Evolutionary conservation across 371 early-diverging fungal genomes (phyloP), one percentile per base, ranked within the genome.

Genomic region (Mucor saturninus): DNA sequence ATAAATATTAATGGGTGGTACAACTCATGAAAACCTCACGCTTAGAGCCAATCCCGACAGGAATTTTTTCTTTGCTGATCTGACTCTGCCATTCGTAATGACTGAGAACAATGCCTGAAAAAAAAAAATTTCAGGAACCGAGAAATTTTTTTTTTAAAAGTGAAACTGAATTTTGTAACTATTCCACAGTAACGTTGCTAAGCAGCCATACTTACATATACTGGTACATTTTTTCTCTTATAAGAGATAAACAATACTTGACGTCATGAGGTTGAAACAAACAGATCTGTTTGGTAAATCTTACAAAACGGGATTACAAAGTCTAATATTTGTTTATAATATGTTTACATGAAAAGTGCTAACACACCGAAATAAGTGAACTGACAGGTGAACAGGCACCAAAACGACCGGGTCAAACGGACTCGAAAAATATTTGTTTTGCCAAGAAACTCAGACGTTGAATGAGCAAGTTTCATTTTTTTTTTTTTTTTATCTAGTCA

Each of bases 11-110:
- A 61, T 57, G 60, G 51, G 56, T 56, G 42, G 46, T 49, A 29
- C 42, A 51, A 46, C 65, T 66, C 63, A 59, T 70, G 67, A 70
- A 70, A 50, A 53, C 54, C 67, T 70, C 67, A 70, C 67, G 67
- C 54, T 61, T 55, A 10, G 38, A 50, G 48, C 46, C 21, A 46
- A 46, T n/a, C 46, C 46, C 46, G 46, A 46, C 26, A 1, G 8
- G 8, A n/a, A 21, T 40, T 28, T 7, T 48, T 48, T 48, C 2
- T 48, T 48, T 48, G 2, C n/a, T 9, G 21, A 9, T 48, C 7
- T 48, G 2, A n/a, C 15, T n/a, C 15, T 46, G 46, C 21, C 4
- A 35, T 35, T 35, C 35, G 35, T 35, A 1, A 35, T 8, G 35
- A 35, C 35, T 35, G 35, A 35, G 35, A 35, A 35, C 8, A 35